Evolutionary conservation across 768 basidiomycete genomes (phyloP).

Genomic region (Pulveroboletus sp.): DNA sequence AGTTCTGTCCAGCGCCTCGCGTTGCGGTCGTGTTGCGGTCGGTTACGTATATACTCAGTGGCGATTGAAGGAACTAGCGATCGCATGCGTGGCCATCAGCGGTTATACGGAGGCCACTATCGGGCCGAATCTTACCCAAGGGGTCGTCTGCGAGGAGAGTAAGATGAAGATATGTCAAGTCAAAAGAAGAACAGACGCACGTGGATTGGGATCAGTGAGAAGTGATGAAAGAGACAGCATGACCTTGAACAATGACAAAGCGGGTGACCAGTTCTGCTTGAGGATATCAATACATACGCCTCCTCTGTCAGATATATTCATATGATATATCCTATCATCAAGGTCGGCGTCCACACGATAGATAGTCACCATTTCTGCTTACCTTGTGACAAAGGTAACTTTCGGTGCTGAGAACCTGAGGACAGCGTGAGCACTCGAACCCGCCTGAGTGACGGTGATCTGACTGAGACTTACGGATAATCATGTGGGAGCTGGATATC

Average conservation of each 20-base stretch:
- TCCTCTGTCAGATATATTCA: conserved; percentile 81
- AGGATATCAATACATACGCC: conserved; percentile 86
- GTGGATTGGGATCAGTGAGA: conserved; percentile 90
- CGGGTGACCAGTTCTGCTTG: conserved; percentile 93
- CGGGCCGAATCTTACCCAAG: conserved; percentile 42
- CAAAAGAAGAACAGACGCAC: conserved; percentile 40
- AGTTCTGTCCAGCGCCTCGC: conserved; percentile 75
- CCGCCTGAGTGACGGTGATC: background rate
- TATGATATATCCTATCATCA: conserved; percentile 72
- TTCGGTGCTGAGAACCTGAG: conserved; percentile 74
- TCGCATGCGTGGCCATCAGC: background rate
- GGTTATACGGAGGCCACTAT: background rate
- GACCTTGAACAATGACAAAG: conserved; percentile 90
- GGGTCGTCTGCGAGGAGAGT: conserved; percentile 52
- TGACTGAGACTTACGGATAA: conserved; percentile 55
- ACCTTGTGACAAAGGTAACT: conserved; percentile 73
- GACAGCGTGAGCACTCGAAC: background rate
- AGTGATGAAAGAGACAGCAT: conserved; percentile 90
- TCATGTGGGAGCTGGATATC: conserved; percentile 63
- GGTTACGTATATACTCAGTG: conserved; percentile 59
- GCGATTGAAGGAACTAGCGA: conserved; percentile 64
- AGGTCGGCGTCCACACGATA: background rate
- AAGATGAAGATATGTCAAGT: conserved; percentile 6
- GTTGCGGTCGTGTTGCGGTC: conserved; percentile 67
- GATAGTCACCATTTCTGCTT: conserved; percentile 11